Percentiles rank a stretch among this genome's conserved stretches.
These are phyloP conservation scores for Vitis vinifera DNA, from an alignment of 164 flowering plant genomes.

Conservation along the genomic window ASM3070453v1 NC_081822.1:8780501-8781000, in stretches of 20 bases:
- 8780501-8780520: constrained; percentile 65
- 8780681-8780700: constrained; percentile 11
- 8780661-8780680: constrained; percentile 11
- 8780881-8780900: no score
- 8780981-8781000: background rate
- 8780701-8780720: constrained; percentile 13
- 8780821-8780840: background rate
- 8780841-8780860: background rate
- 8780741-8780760: constrained; percentile 11
- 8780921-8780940: background rate
- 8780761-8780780: constrained; percentile 21
- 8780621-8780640: constrained; percentile 17
- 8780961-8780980: background rate
- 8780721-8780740: constrained; percentile 19
- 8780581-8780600: constrained; percentile 55
- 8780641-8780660: constrained; percentile 16
- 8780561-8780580: constrained; percentile 16
- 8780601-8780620: constrained; percentile 35
- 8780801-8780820: background rate
- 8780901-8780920: background rate
- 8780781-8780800: constrained; percentile 37
- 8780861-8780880: no score
- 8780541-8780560: constrained; percentile 17
- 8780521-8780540: constrained; percentile 44
- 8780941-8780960: background rate